Evolutionary conservation across 805 yeast species (phyloP).

Genomic region (Tetrapisispora phaffii): DNA sequence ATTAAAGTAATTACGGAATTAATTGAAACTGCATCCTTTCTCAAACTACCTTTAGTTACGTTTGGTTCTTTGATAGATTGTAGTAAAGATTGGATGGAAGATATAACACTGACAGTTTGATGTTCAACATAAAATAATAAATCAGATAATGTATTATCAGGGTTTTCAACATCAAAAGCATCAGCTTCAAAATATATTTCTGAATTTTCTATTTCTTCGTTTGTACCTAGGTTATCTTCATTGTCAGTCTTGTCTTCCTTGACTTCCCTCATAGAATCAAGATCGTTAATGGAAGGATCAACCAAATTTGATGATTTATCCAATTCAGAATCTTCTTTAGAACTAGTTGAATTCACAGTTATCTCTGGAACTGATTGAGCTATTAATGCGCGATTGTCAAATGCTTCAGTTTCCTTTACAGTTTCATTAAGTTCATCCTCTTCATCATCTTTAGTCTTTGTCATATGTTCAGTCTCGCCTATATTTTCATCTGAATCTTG

Average conservation of each 20-base stretch:
- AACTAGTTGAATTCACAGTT: background rate
- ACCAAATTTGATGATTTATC: background rate
- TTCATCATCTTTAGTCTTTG: background rate
- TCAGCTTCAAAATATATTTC: conserved; percentile 48
- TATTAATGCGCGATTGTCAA: background rate
- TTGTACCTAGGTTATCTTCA: too few species aligned
- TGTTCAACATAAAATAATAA: conserved; percentile 80
- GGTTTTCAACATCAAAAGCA: conserved; percentile 71
- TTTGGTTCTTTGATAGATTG: conserved; percentile 68
- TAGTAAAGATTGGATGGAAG: conserved; percentile 76
- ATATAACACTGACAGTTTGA: conserved; percentile 84
- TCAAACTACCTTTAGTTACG: conserved; percentile 63
- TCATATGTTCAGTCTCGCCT: background rate
- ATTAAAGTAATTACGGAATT: conserved; percentile 70
- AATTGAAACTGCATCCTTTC: conserved; percentile 67
- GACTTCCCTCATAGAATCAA: background rate
- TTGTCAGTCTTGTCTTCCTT: background rate
- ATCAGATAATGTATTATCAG: conserved; percentile 80
- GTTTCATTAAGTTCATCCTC: conserved; percentile 2
- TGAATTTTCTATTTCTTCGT: background rate
- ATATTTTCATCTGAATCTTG: background rate
- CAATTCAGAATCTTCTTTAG: background rate
- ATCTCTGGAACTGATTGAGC: background rate
- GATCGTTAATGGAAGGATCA: background rate
- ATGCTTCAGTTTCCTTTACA: conserved; percentile 22